Evolutionary conservation across 257 asterid genomes (phyloP).

Genomic region (Nicotiana otophora): DNA sequence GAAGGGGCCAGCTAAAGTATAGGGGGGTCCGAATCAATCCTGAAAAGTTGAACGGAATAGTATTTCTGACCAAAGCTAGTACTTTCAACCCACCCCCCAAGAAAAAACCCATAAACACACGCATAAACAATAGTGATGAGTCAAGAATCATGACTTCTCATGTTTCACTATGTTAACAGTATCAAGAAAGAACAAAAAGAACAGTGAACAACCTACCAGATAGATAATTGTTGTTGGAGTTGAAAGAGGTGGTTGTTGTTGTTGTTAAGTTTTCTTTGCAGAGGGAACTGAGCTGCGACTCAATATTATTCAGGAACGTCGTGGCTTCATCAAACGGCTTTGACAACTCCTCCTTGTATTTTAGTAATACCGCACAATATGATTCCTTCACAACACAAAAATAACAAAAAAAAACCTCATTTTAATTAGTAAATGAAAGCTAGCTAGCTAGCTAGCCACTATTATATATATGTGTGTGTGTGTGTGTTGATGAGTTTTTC

Average conservation of each 20-base stretch:
- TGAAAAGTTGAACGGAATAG: conserved; percentile 13
- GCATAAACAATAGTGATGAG: not conserved
- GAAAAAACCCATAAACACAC: not conserved
- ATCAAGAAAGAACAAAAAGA: not conserved
- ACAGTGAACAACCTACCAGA: conserved; percentile 17
- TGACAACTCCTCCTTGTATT: conserved; percentile 57
- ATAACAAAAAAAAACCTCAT: not conserved
- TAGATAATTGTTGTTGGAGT: conserved; percentile 11
- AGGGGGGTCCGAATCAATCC: not conserved
- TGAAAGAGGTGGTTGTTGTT: conserved; percentile 17
- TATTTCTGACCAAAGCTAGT: conserved; percentile 12
- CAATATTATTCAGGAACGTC: conserved; percentile 55
- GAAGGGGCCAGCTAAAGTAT: conserved; percentile 1
- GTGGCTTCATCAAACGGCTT: conserved; percentile 83
- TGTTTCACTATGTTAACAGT: not conserved
- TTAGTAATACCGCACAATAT: conserved; percentile 54
- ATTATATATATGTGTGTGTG: not conserved
- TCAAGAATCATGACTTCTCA: not conserved
- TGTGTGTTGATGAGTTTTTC: not conserved
- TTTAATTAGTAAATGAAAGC: too few relatives aligned
- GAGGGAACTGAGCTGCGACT: conserved; percentile 59
- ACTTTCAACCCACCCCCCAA: not conserved
- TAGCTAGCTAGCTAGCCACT: too few relatives aligned
- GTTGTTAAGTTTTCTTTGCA: conserved; percentile 51
- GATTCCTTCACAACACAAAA: conserved; percentile 39